phyloP scores from a whole-genome alignment of 2,329 filamentous ascomycete genomes.

The Fusarium cicatricum region DNA sequence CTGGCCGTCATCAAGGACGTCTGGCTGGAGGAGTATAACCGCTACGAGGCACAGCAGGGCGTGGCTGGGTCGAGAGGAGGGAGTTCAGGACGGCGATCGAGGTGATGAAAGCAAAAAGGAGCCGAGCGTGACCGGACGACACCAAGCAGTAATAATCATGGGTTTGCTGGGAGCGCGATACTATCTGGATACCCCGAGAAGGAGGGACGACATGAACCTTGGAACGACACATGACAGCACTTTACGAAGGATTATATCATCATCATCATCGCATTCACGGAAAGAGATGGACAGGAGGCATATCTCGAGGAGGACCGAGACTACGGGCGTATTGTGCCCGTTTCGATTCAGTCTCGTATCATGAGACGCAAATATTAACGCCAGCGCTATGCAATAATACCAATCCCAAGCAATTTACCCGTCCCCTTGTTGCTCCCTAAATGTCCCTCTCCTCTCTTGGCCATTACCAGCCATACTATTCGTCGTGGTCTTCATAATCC shows the following conservation, averaged over 20 bases:
- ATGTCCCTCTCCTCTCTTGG: slow-evolving; percentile 13
- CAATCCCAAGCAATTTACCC: slow-evolving; percentile 30
- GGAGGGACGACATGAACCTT: slow-evolving; percentile 7
- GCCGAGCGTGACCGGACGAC: slow-evolving; percentile 5
- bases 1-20: slow-evolving; percentile 59
- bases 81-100: slow-evolving; percentile 30
- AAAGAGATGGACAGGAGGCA: slow-evolving; percentile 29
- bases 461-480: slow-evolving; percentile 12
- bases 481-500: slow-evolving; percentile 51
- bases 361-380: slow-evolving; percentile 39
- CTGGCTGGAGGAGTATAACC: slow-evolving; percentile 65
- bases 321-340: slow-evolving; percentile 17
- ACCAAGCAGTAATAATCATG: slow-evolving; percentile 1
- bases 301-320: slow-evolving; percentile 6
- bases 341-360: slow-evolving; percentile 27
- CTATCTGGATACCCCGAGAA: slow-evolving; percentile 26
- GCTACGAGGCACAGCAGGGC: slow-evolving; percentile 60
- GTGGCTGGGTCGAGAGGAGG: slow-evolving; percentile 31
- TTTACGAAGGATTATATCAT: not conserved
- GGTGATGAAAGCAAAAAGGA: slow-evolving; percentile 9
- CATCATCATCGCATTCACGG: slow-evolving; percentile 1
- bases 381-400: slow-evolving; percentile 44
- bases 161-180: slow-evolving; percentile 4
- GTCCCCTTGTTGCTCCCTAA: slow-evolving; percentile 7
- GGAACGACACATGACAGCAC: slow-evolving; percentile 2